Evolutionary conservation across 495 filamentous ascomycete species (phyloP), one percentile per base, ranked within the genome.

Genomic region (Talaromyces borbonicus): DNA sequence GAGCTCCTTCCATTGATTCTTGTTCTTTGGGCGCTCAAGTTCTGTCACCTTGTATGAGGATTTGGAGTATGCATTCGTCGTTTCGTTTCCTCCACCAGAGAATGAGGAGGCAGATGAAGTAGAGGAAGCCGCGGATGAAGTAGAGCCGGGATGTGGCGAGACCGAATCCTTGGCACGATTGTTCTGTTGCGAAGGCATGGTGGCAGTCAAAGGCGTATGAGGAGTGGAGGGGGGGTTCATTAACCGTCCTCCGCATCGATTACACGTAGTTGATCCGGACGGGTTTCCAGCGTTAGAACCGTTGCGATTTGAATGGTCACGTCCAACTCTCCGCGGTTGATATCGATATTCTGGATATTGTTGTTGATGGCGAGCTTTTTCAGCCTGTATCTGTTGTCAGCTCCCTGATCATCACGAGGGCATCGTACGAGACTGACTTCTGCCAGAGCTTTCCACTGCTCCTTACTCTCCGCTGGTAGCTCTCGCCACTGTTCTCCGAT

Each of bases 301-400:
- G 44, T 43, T 47, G 4, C 67, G 61, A 31, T 56, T 41, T 33
- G 47, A 59, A 0, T 66, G 61, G 58, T 70, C 68, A n/a, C 71
- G 79, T 31, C 78, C 83, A 55, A 76, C 78, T 44, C 90, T 75
- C 23, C 88, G 84, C 31, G 92, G 92, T 60, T 95, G 88, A 61
- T 95, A 98, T 55, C 87, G 78, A 61, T 98, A 98, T 45, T 85
- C 83, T 4, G 92, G 92, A 59, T 95, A 95, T 61, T 92, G 84
- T 50, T 80, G 81, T 54, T 85, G 83, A 66, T 98, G 92, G 5
- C 85, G 83, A 45, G 79, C 68, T 66, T 97, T 97, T 59, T 97
- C 92, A 66, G 95, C 87, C 80, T 88, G 52, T 25, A 29, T 36
- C 15, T 22, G 18, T 9, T 30, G 46, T 48, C 35, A 48, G 46